Base-by-base conservation (phyloP, 768 basidiomycete species). In the Pulveroboletus sp. region DNA sequence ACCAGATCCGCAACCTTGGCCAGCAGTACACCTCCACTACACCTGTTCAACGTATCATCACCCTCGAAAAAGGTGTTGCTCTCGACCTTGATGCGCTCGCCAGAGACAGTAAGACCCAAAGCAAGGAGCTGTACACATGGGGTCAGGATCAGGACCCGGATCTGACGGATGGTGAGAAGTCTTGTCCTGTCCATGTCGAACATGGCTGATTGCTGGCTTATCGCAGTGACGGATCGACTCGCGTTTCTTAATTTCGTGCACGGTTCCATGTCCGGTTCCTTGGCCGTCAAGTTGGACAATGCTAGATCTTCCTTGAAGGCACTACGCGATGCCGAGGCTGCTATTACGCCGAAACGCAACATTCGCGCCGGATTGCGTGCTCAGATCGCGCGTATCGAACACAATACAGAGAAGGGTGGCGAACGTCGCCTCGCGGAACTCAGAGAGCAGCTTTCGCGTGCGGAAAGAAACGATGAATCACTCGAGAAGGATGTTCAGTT, bases 101-200 rank as follows among this genome's bases (percentile, higher is more conserved):
- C 4, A 79, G 85, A 55, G 83, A 90, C 58, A 60, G 76, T 8
- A 84, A 90, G 62, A 69, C 78, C 1, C 81, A 84, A 62, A 88
- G 87, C 75, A 92, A 91, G 68, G 91, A 92, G 51, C 70, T 92
- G 21, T 93, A 90, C 58, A 79, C 78, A 13, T 93, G 90, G 90
- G 90, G 90, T 12, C 89, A 91, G 63, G 59, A 63, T 1, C 85
- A 91, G 58, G 65, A 69, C 6, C 74, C 77, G 17, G 90, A 93
- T 72, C 51, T 93, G 64, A 90, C 80, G 59, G 90, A 90, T 70
- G 85, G 87, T 84, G 47, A 38, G 76, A 17, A 41, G 31, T n/a
- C 13, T 29, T 49, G 29, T 49, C n/a, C n/a, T n/a, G n/a, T 31
- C 43, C 10, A 40, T 38, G 39, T 44, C 55, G 8, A 29, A 29